phyloP scores from a whole-genome alignment of 805 yeast species.

The Wickerhamomyces silvicola region DNA sequence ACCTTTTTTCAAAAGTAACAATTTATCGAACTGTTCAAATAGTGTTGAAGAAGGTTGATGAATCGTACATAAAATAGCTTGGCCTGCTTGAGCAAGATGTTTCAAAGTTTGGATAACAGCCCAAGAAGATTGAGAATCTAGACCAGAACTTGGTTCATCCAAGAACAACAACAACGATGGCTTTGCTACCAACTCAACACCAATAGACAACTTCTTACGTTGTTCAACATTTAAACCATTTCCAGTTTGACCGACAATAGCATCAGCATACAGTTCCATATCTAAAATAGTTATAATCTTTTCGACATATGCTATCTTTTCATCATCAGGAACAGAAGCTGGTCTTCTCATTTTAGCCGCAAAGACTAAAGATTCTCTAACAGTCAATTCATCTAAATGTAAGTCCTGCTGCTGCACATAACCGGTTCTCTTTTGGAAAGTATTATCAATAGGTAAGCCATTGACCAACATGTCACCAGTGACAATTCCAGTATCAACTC shows the following conservation, averaged over 20 bases:
- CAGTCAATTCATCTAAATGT: conserved; percentile 29
- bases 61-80: conserved; percentile 54
- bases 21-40: too few relatives aligned
- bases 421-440: conserved; percentile 51
- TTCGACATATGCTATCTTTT: conserved; percentile 33
- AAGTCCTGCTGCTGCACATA: conserved; percentile 58
- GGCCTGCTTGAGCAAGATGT: conserved; percentile 44
- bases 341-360: conserved; percentile 49
- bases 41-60: conserved; percentile 62
- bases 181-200: conserved; percentile 49
- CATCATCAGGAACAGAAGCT: conserved; percentile 34
- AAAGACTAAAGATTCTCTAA: conserved; percentile 42
- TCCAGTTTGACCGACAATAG: conserved; percentile 38
- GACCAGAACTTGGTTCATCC: conserved; percentile 58
- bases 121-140: conserved; percentile 56
- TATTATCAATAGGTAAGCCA: conserved; percentile 41
- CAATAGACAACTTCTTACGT: conserved; percentile 47
- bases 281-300: conserved; percentile 38
- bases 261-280: conserved; percentile 40
- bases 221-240: conserved; percentile 45
- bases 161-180: conserved; percentile 46
- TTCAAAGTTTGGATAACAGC: conserved; percentile 48
- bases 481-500: conserved; percentile 47
- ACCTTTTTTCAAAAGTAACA: conserved; percentile 57
- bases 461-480: conserved; percentile 55